A percentile compares a stretch with the other conserved stretches of the same genome.
These are phyloP conservation scores for Aspergillus mulundensis DNA, from an alignment of 495 filamentous ascomycete genomes.

Conservation along the genomic window DNA sequence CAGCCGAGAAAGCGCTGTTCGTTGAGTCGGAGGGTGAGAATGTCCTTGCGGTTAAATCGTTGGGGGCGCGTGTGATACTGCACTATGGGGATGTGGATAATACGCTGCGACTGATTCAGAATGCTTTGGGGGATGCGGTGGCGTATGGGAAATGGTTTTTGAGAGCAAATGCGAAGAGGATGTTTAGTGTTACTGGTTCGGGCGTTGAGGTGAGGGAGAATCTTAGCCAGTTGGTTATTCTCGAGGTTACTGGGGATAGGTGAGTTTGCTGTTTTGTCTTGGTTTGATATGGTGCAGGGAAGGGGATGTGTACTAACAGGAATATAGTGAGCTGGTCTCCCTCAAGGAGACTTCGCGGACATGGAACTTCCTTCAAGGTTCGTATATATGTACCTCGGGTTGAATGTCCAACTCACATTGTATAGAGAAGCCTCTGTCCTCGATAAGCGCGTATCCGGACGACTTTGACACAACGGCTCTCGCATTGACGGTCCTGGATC, in stretches of 20 bases:
- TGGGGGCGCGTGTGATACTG: neutral
- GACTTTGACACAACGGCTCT: slow-evolving; percentile 27
- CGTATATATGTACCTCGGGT: neutral
- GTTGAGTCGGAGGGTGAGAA: slow-evolving; percentile 10
- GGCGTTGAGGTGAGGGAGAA: slow-evolving; percentile 16
- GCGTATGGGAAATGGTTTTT: slow-evolving; percentile 11
- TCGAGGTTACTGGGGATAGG: slow-evolving; percentile 12
- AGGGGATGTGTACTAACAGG: neutral
- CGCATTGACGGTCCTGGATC: neutral
- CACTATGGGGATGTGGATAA: neutral
- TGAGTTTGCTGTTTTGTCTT: neutral
- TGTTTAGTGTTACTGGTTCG: neutral
- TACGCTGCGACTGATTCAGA: neutral
- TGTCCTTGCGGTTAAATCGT: neutral
- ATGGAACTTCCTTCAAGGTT: slow-evolving; percentile 18
- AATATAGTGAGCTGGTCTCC: slow-evolving; percentile 12
- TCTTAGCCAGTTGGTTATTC: slow-evolving; percentile 18
- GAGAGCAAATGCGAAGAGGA: neutral
- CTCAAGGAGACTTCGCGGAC: neutral
- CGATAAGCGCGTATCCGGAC: slow-evolving; percentile 16
- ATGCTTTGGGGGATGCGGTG: neutral
- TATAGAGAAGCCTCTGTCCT: neutral
- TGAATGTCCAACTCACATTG: neutral
- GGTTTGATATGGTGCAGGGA: neutral
- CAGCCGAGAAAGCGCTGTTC: neutral